Evolutionary conservation across 163 green algal genomes (phyloP).

Genomic region (Coccomyxa subellipsoidea): DNA sequence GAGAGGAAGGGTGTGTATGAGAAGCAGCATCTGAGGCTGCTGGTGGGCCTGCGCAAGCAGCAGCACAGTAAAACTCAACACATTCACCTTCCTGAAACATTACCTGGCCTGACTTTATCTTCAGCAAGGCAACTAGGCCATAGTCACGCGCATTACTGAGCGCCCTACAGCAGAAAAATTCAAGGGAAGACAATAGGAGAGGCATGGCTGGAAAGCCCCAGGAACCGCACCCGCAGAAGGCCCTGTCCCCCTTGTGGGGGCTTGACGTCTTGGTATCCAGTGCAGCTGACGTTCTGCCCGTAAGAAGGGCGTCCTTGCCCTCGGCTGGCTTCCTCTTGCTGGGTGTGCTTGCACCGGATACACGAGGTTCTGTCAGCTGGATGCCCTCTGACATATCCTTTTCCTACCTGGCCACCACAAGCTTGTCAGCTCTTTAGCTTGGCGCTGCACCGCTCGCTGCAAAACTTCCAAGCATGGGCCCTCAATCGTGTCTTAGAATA

Average conservation of each 20-base stretch:
- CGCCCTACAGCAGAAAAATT: neutral
- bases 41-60: neutral
- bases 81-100: too few relatives aligned
- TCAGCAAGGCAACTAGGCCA: too few relatives aligned
- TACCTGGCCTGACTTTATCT: too few relatives aligned
- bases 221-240: neutral
- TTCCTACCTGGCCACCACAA: neutral
- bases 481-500: too few relatives aligned
- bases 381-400: neutral
- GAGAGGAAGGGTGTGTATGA: conserved; percentile 1
- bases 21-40: neutral
- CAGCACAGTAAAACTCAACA: too few relatives aligned
- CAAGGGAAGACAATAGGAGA: neutral
- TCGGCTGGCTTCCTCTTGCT: neutral
- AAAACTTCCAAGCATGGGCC: too few relatives aligned
- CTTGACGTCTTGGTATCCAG: neutral
- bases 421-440: neutral
- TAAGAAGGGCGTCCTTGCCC: neutral
- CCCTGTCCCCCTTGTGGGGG: neutral
- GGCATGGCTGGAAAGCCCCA: neutral
- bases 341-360: neutral
- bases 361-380: neutral
- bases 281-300: neutral
- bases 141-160: too few relatives aligned
- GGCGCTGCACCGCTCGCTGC: too few relatives aligned